Base-by-base conservation (phyloP, 1,284 basidiomycete species). In the Rhodotorula sp. region DNA sequence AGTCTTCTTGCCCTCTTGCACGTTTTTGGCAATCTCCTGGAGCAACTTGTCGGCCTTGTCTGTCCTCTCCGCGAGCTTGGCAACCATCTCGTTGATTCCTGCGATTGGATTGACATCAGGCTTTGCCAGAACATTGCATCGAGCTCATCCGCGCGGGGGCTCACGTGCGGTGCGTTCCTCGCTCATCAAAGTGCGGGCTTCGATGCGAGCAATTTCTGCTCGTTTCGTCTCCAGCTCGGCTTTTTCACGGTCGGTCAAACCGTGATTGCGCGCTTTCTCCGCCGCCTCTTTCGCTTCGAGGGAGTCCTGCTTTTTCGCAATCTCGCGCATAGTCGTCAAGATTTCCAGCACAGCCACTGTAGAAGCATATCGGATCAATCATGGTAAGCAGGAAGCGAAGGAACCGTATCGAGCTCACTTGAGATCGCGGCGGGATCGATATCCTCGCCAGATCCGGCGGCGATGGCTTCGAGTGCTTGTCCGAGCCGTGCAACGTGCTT, bases 321-420 rank as follows among this genome's bases (percentile, higher is more conserved):
- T 44, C 15, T 75, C 73, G 15, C 63, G 66, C 49, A 70, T 58
- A 6, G 59, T 51, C 30, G 64, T 33, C 1, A 75, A 62, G 58
- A 75, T 70, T 48, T 72, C 73, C 33, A 64, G 62, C n/a, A 75
- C 58, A 4, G 69, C 67, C 26, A 60, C 73, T 74, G 30, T 6
- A 18, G 17, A 4, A 12, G 0, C 12, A 0, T 0, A 8, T 5
- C 8, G 4, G 6, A 18, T 54, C 42, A 54, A 51, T 4, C 12
- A 14, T 0, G 17, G 14, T 12, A 15, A 4, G 15, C 37, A 7
- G 6, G 26, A 14, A 24, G 4, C 20, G 18, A 17, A 22, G 14
- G 26, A 1, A n/a, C n/a, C n/a, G n/a, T n/a, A n/a, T n/a, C 7
- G 7, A 10, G 59, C 64, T 24, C 12, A 67, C 56, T 33, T 0